Base-by-base conservation (phyloP, 2,329 filamentous ascomycete genomes). In the Orbilia javanica region DNA sequence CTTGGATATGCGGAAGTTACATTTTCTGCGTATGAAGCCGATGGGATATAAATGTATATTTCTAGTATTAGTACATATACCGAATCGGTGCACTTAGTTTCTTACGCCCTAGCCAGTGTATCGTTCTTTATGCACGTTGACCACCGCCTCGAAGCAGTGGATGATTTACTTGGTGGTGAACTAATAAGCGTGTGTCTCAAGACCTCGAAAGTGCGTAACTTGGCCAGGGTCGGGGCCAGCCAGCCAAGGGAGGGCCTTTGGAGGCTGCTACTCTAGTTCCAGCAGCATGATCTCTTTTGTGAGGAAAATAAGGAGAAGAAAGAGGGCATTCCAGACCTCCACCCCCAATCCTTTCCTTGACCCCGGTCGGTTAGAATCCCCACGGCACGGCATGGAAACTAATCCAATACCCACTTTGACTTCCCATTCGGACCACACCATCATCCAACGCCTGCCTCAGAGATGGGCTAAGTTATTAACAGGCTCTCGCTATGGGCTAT, bases 311-410 rank as follows among this genome's bases (percentile, higher is more conserved):
- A 73, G 69, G 69, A 72, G 68, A 67, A 31, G 62, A 68, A 75
- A 62, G 60, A 53, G 73, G 67, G 55, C 66, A 77, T 77, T 77
- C 73, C 73, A 77, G 73, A 77, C 73, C 64, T 50, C 29, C 66
- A 70, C 39, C 63, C 63, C 31, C 52, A 36, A 36, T 42, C 55
- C 55, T 27, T 25, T 34, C 55, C 48, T 20, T 25, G 7, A 64
- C 66, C 73, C 73, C 60, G 66, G 73, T 77, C 73, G 66, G 65
- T 65, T 77, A 55, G 65, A 70, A 77, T 77, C 73, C 73, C 73
- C 73, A 77, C 73, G 73, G 73, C 73, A 77, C 73, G 72, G 72
- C 72, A 76, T 76, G 73, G 73, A 69, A 70, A 70, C 72, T 76
- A 68, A 75, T 75, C 71, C 66, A 66, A 70, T 77, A 77, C 55